phyloP scores from a whole-genome alignment of 306 rosid genomes.

The Vachellia pachyceras region DNA sequence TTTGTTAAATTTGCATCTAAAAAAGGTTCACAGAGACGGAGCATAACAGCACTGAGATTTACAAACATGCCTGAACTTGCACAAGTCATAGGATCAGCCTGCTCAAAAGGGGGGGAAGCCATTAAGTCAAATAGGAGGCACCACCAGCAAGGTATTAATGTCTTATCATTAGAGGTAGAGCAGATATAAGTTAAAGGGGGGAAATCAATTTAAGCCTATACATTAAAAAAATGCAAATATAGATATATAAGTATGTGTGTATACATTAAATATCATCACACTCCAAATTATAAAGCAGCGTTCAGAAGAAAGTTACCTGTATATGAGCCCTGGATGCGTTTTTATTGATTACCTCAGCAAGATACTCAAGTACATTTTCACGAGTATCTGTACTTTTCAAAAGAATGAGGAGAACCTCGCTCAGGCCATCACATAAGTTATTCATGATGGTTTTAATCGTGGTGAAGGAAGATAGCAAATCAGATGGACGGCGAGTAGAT shows the following conservation, averaged over 20 bases:
- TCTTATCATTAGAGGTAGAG: conserved; percentile 10
- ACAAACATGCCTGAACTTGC: conserved; percentile 99
- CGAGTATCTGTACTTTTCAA: conserved; percentile 88
- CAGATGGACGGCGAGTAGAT: conserved; percentile 78
- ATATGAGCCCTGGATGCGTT: conserved; percentile 97
- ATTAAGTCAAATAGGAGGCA: conserved; percentile 22
- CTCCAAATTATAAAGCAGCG: conserved; percentile 1
- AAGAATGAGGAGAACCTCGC: conserved; percentile 76
- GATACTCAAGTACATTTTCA: conserved; percentile 83
- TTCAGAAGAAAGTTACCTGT: conserved; percentile 61
- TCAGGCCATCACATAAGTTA: conserved; percentile 78
- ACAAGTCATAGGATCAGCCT: conserved; percentile 92
- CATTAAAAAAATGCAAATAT: neutral
- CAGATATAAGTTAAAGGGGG: neutral
- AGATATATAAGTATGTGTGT: neutral
- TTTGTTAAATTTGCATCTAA: conserved; percentile 84
- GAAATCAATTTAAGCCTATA: conserved; percentile 7
- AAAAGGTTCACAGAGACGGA: conserved; percentile 94
- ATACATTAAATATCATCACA: too few species aligned
- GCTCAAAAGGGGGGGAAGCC: conserved; percentile 17
- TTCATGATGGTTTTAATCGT: conserved; percentile 87
- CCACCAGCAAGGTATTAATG: neutral
- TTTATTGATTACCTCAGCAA: conserved; percentile 90
- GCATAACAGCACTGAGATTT: conserved; percentile 96
- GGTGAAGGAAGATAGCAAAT: conserved; percentile 79